Evolutionary conservation across 2,329 filamentous ascomycete genomes (phyloP), one percentile per base, ranked within the genome.

Genomic region (Aaosphaeria arxii): DNA sequence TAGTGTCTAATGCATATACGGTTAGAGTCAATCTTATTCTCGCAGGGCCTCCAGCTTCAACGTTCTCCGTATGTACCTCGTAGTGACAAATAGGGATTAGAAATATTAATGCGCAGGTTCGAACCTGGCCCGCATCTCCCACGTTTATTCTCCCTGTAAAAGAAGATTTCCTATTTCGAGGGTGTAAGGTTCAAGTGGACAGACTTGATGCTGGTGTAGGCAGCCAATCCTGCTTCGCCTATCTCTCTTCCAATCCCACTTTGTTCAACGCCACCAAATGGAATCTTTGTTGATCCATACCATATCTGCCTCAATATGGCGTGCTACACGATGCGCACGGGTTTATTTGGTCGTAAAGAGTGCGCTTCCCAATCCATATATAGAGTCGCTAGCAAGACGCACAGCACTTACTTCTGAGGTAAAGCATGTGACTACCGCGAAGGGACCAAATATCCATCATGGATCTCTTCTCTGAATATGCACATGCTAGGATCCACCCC

Each of bases 381-480:
- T 9, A 2, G 39, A 11, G 17, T 41, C 39, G 17, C 4, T 41
- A 3, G 11, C 11, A 11, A 11, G 11, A 11, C 7, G 7, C 11
- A 41, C 28, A 28, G 9, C 39, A 9, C 28, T 24, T 3, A 3
- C 39, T n/a, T 41, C 39, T 9, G 39, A 41, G 17, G 7, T 2
- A 17, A 41, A 41, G 11, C 28, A 11, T 9, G 39, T 9, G 24
- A 41, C 17, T 9, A 17, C 39, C 17, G 7, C 11, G 0, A 80
- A 82, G 0, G 88, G 88, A 0, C 87, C 88, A 59, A 92, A 92
- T 24, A 24, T 24, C n/a, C n/a, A n/a, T n/a, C n/a, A n/a, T n/a
- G n/a, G n/a, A n/a, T 85, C 70, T 91, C 88, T 2, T 78, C 83
- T 55, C 78, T 71, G 69, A 86, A 91, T 30, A 91, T 71, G 49